phyloP scores from a whole-genome alignment of 345 rosid genomes.

The Hibiscus syriacus region DNA sequence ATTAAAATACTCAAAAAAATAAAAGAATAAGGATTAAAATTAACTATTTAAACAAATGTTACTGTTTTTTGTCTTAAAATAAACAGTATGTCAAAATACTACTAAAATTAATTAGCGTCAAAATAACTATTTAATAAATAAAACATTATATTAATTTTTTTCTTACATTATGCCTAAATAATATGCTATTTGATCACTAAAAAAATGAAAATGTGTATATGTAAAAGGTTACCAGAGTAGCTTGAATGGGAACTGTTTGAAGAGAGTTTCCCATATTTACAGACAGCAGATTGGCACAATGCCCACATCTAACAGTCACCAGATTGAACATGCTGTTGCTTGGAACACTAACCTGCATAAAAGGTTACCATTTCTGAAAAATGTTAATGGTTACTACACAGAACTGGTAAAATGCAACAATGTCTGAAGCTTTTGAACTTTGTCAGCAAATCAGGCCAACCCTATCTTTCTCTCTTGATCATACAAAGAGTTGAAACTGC shows the following conservation, averaged over 20 bases:
- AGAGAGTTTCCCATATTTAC: slow-evolving; percentile 69
- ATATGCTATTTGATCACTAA: too few relatives aligned
- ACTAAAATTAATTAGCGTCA: too few relatives aligned
- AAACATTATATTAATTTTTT: too few relatives aligned
- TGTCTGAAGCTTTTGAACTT: not conserved
- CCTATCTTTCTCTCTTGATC: slow-evolving; percentile 10
- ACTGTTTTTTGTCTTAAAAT: too few relatives aligned
- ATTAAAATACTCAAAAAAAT: too few relatives aligned
- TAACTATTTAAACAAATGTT: too few relatives aligned
- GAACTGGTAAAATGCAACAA: not conserved
- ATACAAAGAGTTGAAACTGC: slow-evolving; percentile 2
- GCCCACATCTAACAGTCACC: slow-evolving; percentile 96
- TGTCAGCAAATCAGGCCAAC: not conserved
- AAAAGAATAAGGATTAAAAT: too few relatives aligned
- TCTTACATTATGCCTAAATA: too few relatives aligned
- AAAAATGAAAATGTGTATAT: too few relatives aligned
- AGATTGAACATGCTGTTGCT: slow-evolving; percentile 49
- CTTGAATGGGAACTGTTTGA: slow-evolving; percentile 50
- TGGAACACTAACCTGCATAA: slow-evolving; percentile 82
- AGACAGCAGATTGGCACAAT: slow-evolving; percentile 79
- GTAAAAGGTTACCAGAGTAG: slow-evolving; percentile 50
- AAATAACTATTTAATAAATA: too few relatives aligned
- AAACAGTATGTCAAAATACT: too few relatives aligned
- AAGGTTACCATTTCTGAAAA: not conserved
- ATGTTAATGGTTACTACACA: not conserved